phyloP scores from a whole-genome alignment of 768 basidiomycete species.

The Scleroderma citrinum region DNA sequence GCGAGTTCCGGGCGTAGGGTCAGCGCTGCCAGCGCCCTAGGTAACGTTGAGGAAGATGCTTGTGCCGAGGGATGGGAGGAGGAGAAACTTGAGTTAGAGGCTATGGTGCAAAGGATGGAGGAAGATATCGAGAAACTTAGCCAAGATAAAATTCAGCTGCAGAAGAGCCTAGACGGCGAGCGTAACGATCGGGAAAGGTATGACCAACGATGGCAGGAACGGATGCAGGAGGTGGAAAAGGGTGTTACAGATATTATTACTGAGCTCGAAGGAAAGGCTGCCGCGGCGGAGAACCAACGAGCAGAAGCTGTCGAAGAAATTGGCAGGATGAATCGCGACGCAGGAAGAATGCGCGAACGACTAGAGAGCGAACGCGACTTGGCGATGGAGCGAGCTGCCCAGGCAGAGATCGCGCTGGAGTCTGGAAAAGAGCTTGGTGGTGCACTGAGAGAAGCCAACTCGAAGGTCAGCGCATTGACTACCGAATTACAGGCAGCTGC shows the following conservation, averaged over 20 bases:
- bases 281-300: conserved; percentile 44
- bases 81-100: conserved; percentile 54
- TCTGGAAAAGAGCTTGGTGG: conserved; percentile 63
- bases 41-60: conserved; percentile 59
- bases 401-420: conserved; percentile 60
- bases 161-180: conserved; percentile 48
- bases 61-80: conserved; percentile 64
- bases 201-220: conserved; percentile 63
- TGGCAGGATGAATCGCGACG: conserved; percentile 37
- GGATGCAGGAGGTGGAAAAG: conserved; percentile 65
- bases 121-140: conserved; percentile 35
- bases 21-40: conserved; percentile 49
- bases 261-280: conserved; percentile 55
- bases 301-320: conserved; percentile 36
- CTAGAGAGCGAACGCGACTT: conserved; percentile 48
- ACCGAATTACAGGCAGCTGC: conserved; percentile 57
- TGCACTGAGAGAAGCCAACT: conserved; percentile 60
- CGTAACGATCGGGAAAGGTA: conserved; percentile 54
- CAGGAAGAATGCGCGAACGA: conserved; percentile 39
- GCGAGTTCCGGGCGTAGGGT: conserved; percentile 36
- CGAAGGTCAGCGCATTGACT: conserved; percentile 48
- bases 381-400: conserved; percentile 53
- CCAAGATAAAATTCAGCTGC: conserved; percentile 41
- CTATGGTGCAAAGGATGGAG: conserved; percentile 35
- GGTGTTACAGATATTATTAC: conserved; percentile 62